These are phyloP conservation scores for Skeletonema tropicum DNA, from an alignment of 108 stramenopile genomes.

Conservation along the genomic window DNA sequence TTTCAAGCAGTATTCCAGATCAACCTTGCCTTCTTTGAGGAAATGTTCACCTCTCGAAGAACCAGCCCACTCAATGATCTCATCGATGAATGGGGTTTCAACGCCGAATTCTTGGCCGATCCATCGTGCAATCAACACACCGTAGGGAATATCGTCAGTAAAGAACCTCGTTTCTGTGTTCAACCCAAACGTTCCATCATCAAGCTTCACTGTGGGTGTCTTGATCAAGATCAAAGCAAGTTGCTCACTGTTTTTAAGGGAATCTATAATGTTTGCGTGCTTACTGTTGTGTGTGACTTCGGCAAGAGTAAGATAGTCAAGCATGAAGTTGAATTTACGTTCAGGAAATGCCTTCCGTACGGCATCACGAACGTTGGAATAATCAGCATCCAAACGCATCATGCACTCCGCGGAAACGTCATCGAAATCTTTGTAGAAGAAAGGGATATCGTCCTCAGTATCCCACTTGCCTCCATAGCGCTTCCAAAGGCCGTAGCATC, in stretches of 20 bases:
- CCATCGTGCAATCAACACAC: constrained; percentile 53
- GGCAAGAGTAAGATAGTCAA: constrained; percentile 54
- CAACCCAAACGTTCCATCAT: constrained; percentile 36
- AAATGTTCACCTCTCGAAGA: constrained; percentile 41
- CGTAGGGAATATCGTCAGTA: constrained; percentile 64
- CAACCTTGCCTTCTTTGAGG: constrained; percentile 47
- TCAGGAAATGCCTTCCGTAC: constrained; percentile 44
- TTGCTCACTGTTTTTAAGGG: constrained; percentile 47
- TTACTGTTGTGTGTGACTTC: constrained; percentile 39
- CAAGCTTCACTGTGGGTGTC: constrained; percentile 42
- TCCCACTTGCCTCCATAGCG: constrained; percentile 41
- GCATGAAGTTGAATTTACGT: constrained; percentile 56
- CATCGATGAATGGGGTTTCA: constrained; percentile 53
- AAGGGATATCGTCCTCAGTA: constrained; percentile 42
- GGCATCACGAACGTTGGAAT: constrained; percentile 41
- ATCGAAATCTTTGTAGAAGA: constrained; percentile 61
- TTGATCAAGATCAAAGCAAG: constrained; percentile 55
- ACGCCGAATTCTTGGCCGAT: constrained; percentile 49
- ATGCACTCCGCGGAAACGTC: constrained; percentile 49
- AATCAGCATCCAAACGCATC: constrained; percentile 46
- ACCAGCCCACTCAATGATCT: constrained; percentile 56
- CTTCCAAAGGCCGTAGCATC: constrained; percentile 61
- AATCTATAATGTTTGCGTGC: constrained; percentile 44
- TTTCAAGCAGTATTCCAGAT: constrained; percentile 37
- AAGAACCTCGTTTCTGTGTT: constrained; percentile 49